Percentiles rank a stretch among this genome's conserved stretches.
Conservation (phyloP, 345 rosid genomes). For the Arabidopsis thaliana region TAIR10.1 NC_003070.9:22529501-22530000, state of each 20-base stretch:
- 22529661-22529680: slow-evolving; percentile 77
- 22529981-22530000: neutral
- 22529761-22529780: neutral
- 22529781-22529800: neutral
- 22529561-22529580: neutral
- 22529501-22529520: neutral
- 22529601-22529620: neutral
- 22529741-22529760: neutral
- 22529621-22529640: slow-evolving; percentile 85
- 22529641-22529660: slow-evolving; percentile 64
- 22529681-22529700: slow-evolving; percentile 56
- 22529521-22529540: neutral
- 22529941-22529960: slow-evolving; percentile 85
- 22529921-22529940: slow-evolving; percentile 81
- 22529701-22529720: slow-evolving; percentile 52
- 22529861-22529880: slow-evolving; percentile 75
- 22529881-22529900: slow-evolving; percentile 78
- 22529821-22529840: slow-evolving; percentile 78
- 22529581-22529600: neutral
- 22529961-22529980: slow-evolving; percentile 38
- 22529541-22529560: neutral
- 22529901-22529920: slow-evolving; percentile 68
- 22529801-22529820: neutral
- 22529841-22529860: slow-evolving; percentile 68
- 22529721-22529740: slow-evolving; percentile 46